These are phyloP conservation scores for Spatholobus suberectus DNA, from an alignment of 306 rosid genomes.

Conservation along the genomic window DNA sequence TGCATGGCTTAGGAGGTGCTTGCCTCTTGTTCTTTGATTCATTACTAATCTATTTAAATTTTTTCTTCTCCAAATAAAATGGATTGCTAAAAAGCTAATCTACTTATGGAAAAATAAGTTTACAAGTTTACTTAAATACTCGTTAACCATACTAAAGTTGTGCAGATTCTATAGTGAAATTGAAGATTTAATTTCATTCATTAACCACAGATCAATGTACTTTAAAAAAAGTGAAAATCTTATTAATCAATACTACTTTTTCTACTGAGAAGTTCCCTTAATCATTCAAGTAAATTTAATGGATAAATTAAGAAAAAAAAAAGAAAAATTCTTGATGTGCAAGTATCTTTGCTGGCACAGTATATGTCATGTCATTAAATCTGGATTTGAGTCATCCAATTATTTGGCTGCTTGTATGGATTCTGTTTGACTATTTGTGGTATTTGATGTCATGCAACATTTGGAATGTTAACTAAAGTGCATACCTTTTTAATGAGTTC, in stretches of 20 bases:
- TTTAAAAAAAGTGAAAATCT: conserved; percentile 6
- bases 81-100: not conserved
- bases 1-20: conserved; percentile 10
- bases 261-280: conserved; percentile 3
- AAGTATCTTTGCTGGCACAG: conserved; percentile 1
- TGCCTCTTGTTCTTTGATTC: not conserved
- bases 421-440: conserved; percentile 8
- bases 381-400: conserved; percentile 18
- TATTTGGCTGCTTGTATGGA: conserved; percentile 5
- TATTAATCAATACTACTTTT: not conserved
- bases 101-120: conserved; percentile 2
- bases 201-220: conserved; percentile 6
- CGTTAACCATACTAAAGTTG: conserved; percentile 24
- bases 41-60: not conserved
- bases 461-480: conserved; percentile 24
- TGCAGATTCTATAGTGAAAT: conserved; percentile 7
- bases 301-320: not conserved
- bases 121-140: conserved; percentile 2
- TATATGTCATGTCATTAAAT: conserved; percentile 12
- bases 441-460: conserved; percentile 19
- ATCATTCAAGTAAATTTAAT: conserved; percentile 19
- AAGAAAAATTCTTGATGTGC: not conserved
- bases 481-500: conserved; percentile 13
- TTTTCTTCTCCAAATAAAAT: conserved; percentile 9
- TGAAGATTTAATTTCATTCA: conserved; percentile 33